Evolutionary conservation across 2,329 filamentous ascomycete species (phyloP), one percentile per base, ranked within the genome.

Genomic region (Corniculantispora saksenae): DNA sequence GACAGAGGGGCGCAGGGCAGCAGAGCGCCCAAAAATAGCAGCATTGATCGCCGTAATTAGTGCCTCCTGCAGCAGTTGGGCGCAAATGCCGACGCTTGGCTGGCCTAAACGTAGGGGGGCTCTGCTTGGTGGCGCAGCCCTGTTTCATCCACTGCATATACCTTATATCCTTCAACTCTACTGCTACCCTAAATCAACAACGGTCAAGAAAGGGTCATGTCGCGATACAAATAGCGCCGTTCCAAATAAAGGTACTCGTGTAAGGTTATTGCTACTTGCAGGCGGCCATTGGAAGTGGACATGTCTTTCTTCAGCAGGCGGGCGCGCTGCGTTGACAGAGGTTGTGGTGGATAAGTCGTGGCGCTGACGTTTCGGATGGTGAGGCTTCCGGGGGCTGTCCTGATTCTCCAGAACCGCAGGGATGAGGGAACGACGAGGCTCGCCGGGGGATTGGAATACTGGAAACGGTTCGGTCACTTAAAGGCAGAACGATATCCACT

Each of bases 321-420:
- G n/a, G n/a, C 7, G 21, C 3, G 35, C 35, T 38, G 35, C 19
- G 23, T 13, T 40, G 10, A 15, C 19, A n/a, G 35, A 19, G 21
- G 0, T 45, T 35, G 45, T 3, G 38, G 48, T 43, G 48, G 19
- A 19, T 54, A n/a, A 32, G 48, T 61, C 17, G 43, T 27, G n/a
- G 35, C n/a, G 59, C 48, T 61, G 35, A 47, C 38, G 59, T 54
- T 61, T 61, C 59, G 50, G 59, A 45, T 43, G 13, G 9, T 32
- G 35, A 54, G 25, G 48, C 25, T 53, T 43, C 12, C 48, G 35
- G 48, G 35, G 48, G 21, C 45, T n/a, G 13, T 38, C 13, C 2
- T 6, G 17, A 58, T 45, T 2, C 6, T 19, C n/a, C 29, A 32
- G 6, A 12, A 19, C n/a, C 27, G 32, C 35, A 61, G 32, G 48